phyloP scores from a whole-genome alignment of 169 alveolate species.

The Plasmodium sp. region DNA sequence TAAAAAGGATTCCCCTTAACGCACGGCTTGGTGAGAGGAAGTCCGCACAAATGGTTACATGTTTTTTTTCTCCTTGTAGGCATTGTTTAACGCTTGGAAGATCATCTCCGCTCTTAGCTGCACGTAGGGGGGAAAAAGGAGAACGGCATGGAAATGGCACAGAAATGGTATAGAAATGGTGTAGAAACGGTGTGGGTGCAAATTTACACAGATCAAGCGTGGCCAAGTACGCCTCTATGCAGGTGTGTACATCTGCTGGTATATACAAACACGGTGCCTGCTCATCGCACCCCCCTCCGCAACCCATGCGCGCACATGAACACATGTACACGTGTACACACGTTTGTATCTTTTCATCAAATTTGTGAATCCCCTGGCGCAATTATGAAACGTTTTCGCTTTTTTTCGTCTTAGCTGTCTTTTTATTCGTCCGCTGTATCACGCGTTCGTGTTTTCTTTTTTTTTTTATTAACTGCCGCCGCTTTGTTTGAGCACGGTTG shows the following conservation, averaged over 20 bases:
- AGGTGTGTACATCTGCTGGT: not conserved
- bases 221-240: not conserved
- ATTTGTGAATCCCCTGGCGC: not conserved
- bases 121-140: not conserved
- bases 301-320: not conserved
- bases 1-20: not conserved
- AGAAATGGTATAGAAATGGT: not conserved
- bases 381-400: not conserved
- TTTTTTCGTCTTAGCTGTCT: not conserved
- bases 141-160: not conserved
- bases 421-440: not conserved
- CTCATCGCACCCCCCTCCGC: not conserved
- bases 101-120: slow-evolving; percentile 74
- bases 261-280: not conserved
- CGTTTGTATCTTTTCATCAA: not conserved
- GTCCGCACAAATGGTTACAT: not conserved
- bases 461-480: not conserved
- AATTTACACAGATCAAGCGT: not conserved
- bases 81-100: slow-evolving; percentile 72
- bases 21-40: not conserved
- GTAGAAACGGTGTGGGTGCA: not conserved
- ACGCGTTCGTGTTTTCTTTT: not conserved
- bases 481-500: not conserved
- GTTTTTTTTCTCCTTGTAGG: slow-evolving; percentile 46
- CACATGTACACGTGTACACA: not conserved